Evolutionary conservation across 139 green algal genomes (phyloP).

Genomic region (Chlamydomonas sp.): DNA sequence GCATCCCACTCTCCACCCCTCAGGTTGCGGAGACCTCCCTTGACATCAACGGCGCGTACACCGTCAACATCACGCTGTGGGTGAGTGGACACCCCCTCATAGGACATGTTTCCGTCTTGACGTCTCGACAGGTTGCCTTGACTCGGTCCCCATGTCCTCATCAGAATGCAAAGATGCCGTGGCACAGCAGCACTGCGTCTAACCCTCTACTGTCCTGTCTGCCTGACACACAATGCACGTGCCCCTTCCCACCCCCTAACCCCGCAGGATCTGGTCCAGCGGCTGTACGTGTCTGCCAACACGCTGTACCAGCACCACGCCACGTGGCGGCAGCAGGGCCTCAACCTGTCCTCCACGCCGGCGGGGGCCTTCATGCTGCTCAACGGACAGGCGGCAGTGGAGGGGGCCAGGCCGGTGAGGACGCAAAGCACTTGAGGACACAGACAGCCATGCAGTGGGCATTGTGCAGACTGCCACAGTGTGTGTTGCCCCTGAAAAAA

Average conservation of each 20-base stretch:
- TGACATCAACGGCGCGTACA: neutral
- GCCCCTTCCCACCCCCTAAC: neutral
- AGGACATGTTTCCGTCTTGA: too few species aligned
- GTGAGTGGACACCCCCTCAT: neutral
- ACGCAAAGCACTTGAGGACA: neutral
- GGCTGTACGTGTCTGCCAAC: neutral
- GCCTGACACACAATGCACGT: too few species aligned
- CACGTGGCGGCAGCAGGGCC: neutral
- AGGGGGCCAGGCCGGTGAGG: neutral
- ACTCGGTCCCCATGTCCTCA: neutral
- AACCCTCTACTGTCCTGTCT: too few species aligned
- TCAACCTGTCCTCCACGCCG: neutral
- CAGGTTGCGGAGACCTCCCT: too few species aligned
- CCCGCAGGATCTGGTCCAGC: slow-evolving; percentile 7
- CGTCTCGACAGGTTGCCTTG: too few species aligned
- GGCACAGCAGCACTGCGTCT: too few species aligned
- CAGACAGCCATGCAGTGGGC: neutral
- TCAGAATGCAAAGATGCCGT: too few species aligned
- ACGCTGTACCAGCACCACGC: neutral
- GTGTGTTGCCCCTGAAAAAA: too few species aligned
- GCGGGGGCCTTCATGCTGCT: slow-evolving; percentile 6
- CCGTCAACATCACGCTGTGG: neutral
- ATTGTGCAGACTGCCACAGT: too few species aligned
- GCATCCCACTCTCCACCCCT: too few species aligned
- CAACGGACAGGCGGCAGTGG: neutral